A percentile compares a stretch with the other conserved stretches of the same genome.
Conservation (phyloP, 768 basidiomycete genomes). For the Gymnopilus junonius region DNA sequence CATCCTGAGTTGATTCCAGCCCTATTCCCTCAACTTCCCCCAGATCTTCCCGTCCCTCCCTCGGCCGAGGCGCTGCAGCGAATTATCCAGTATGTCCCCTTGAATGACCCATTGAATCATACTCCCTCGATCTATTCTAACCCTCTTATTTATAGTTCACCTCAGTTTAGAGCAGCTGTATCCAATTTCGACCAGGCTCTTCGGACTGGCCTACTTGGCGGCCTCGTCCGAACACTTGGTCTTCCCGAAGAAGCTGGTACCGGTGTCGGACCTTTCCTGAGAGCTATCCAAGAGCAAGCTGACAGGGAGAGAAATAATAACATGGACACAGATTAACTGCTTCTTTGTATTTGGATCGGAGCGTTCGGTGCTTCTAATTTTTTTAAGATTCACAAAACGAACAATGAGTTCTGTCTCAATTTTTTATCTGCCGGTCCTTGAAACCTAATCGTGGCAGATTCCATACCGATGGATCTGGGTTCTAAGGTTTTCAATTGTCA, state of each 20-base stretch:
- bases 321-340: constrained; percentile 67
- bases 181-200: constrained; percentile 84
- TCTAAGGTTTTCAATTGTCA: not conserved
- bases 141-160: constrained; percentile 48
- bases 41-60: constrained; percentile 73
- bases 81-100: constrained; percentile 58
- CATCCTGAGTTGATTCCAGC: constrained; percentile 71
- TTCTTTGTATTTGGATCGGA: not conserved
- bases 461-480: not conserved
- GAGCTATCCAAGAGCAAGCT: constrained; percentile 79
- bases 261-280: constrained; percentile 78
- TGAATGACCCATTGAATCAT: not conserved
- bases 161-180: constrained; percentile 83
- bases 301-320: constrained; percentile 54
- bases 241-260: constrained; percentile 85
- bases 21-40: constrained; percentile 82
- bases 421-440: not conserved
- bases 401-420: not conserved
- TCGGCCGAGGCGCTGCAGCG: constrained; percentile 71
- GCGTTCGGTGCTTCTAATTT: not conserved
- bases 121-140: not conserved
- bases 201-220: constrained; percentile 76
- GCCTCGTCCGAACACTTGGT: constrained; percentile 77
- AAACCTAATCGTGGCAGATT: constrained; percentile 7
- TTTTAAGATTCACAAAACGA: not conserved